phyloP scores from a whole-genome alignment of 2,329 filamentous ascomycete genomes.

The Penicillium sclerotigenum region DNA sequence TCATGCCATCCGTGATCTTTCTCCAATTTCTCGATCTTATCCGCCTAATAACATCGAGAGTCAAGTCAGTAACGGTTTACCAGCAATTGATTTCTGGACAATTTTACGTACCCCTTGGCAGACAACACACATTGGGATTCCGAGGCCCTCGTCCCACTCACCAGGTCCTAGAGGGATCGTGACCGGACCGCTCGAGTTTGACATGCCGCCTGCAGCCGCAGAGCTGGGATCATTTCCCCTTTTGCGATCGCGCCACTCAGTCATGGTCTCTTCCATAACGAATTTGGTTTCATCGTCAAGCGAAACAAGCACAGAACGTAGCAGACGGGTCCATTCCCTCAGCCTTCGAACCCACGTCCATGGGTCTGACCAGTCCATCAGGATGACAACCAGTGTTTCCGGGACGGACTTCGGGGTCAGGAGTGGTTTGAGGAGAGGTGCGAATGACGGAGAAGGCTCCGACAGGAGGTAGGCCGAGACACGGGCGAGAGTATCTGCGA shows the following conservation, averaged over 20 bases:
- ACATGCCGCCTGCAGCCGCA: conserved; percentile 51
- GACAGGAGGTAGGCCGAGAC: conserved; percentile 85
- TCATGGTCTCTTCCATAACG: conserved; percentile 82
- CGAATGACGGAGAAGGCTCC: conserved; percentile 78
- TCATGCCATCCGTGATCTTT: conserved; percentile 92
- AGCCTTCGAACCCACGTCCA: conserved; percentile 90
- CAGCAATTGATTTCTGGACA: not conserved
- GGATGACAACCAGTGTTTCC: conserved; percentile 80
- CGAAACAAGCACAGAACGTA: conserved; percentile 71
- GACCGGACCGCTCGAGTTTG: conserved; percentile 62
- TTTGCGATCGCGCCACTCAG: conserved; percentile 72
- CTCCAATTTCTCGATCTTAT: conserved; percentile 87
- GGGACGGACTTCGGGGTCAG: conserved; percentile 79
- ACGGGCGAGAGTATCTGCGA: conserved; percentile 76
- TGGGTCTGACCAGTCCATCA: conserved; percentile 94
- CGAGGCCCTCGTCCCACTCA: conserved; percentile 88
- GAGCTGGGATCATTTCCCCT: conserved; percentile 61
- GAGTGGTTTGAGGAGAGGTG: conserved; percentile 76
- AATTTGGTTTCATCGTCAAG: conserved; percentile 74
- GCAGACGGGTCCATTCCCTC: conserved; percentile 80
- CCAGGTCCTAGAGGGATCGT: conserved; percentile 78
- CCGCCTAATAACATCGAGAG: conserved; percentile 53
- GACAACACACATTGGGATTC: conserved; percentile 86
- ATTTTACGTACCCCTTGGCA: conserved; percentile 74
- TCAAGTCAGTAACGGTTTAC: conserved; percentile 21